A percentile compares a stretch with the other conserved stretches of the same genome.
Conservation (phyloP, 1,139 yeast species). For the Yamadazyma epiphylla region DNA sequence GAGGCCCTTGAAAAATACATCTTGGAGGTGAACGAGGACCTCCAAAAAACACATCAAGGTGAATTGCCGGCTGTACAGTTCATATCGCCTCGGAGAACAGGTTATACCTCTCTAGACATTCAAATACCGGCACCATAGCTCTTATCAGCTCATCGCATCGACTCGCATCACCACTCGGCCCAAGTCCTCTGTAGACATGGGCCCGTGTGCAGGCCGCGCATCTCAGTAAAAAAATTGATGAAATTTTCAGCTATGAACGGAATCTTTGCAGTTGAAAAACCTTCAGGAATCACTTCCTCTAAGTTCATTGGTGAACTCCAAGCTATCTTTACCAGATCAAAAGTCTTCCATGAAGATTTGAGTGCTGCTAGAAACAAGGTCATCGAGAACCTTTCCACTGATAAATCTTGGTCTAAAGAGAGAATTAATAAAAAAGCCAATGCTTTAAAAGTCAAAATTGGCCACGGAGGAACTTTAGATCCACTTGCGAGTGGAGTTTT, state of each 20-base stretch:
- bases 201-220: too few species aligned
- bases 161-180: too few species aligned
- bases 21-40: conserved; percentile 30
- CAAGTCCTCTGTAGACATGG: too few species aligned
- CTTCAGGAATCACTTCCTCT: conserved; percentile 80
- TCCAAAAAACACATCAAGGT: too few species aligned
- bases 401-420: conserved; percentile 43
- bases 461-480: conserved; percentile 98
- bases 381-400: conserved; percentile 36
- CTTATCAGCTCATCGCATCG: conserved; percentile 2
- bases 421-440: conserved; percentile 44
- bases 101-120: conserved; percentile 54
- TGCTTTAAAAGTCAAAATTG: conserved; percentile 74
- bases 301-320: conserved; percentile 67
- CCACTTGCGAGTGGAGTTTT: conserved; percentile 93
- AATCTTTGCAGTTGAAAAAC: conserved; percentile 89
- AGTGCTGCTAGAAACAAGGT: conserved; percentile 32
- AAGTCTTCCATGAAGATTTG: conserved; percentile 55
- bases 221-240: conserved; percentile 3
- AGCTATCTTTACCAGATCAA: conserved; percentile 55
- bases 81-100: conserved; percentile 54
- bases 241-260: conserved; percentile 58
- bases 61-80: too few species aligned
- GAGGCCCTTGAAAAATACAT: conserved; percentile 46
- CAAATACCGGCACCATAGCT: conserved; percentile 40